Percentiles rank a stretch among this genome's conserved stretches.
Conservation (phyloP, 2,329 filamentous ascomycete species). For the Hirsutella minnesotensis region DNA sequence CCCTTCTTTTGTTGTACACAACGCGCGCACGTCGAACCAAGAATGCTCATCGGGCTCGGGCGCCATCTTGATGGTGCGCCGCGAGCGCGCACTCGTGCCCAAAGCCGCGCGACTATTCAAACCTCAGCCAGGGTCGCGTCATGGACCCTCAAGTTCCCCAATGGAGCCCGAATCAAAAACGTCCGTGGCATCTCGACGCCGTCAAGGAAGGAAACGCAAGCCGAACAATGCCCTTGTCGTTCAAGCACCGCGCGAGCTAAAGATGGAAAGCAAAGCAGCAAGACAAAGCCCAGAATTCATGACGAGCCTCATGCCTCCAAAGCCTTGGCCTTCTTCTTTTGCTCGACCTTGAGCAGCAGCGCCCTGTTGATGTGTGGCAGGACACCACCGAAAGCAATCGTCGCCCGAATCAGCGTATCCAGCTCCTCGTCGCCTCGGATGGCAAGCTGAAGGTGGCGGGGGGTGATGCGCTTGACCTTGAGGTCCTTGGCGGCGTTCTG, state of each 20-base stretch:
- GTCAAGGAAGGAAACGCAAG: neutral
- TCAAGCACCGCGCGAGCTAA: neutral
- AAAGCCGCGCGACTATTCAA: neutral
- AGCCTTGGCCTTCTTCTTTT: constrained; percentile 77
- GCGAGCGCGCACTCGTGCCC: neutral
- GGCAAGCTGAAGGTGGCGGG: constrained; percentile 91
- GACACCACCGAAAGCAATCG: constrained; percentile 96
- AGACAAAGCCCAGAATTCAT: neutral
- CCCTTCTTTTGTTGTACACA: neutral
- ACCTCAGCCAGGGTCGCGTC: neutral
- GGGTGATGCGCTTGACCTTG: constrained; percentile 99
- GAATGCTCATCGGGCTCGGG: neutral
- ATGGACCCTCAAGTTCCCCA: neutral
- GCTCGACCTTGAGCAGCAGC: constrained; percentile 86
- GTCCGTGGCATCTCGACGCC: neutral
- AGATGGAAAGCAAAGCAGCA: neutral
- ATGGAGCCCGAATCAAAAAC: neutral
- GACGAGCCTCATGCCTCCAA: constrained; percentile 26
- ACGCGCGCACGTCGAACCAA: neutral
- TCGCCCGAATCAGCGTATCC: constrained; percentile 92
- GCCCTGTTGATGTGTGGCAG: constrained; percentile 98
- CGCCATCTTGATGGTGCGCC: neutral
- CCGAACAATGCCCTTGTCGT: neutral
- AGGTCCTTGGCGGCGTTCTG: constrained; percentile 97
- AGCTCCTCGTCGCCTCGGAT: constrained; percentile 98